These are phyloP conservation scores for Knufia petricola DNA, from an alignment of 2,329 filamentous ascomycete genomes.

Conservation along the genomic window DNA sequence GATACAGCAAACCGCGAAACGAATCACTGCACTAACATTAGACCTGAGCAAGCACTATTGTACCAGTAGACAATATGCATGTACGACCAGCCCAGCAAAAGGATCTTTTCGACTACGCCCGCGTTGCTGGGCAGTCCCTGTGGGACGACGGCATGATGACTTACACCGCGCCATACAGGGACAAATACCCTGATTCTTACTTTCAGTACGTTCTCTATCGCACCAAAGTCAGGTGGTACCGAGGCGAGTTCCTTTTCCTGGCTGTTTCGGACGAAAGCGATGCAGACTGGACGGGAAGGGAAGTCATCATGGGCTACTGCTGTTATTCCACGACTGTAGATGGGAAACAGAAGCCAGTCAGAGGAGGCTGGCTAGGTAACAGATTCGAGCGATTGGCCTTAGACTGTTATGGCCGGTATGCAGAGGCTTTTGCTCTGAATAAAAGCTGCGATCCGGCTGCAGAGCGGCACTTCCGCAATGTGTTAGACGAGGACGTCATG, in stretches of 20 bases:
- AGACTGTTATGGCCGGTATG: background rate
- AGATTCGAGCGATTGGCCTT: slow-evolving; percentile 1
- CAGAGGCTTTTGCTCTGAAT: slow-evolving; percentile 1
- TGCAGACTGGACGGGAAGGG: slow-evolving; percentile 4
- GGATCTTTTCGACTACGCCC: slow-evolving; percentile 2
- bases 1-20: too few relatives aligned
- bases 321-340: slow-evolving; percentile 5
- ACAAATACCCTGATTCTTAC: slow-evolving; percentile 1
- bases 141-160: slow-evolving; percentile 6
- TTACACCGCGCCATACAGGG: slow-evolving; percentile 1
- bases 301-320: slow-evolving; percentile 8
- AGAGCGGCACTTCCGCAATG: background rate
- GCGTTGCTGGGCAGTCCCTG: background rate
- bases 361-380: slow-evolving; percentile 6
- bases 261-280: slow-evolving; percentile 2
- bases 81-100: background rate
- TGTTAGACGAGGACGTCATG: background rate
- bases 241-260: slow-evolving; percentile 7
- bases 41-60: too few relatives aligned
- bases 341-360: background rate
- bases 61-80: background rate
- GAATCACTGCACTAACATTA: too few relatives aligned
- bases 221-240: slow-evolving; percentile 2
- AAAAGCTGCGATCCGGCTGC: slow-evolving; percentile 1
- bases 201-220: background rate